A percentile compares a stretch with the other conserved stretches of the same genome.
Conservation (phyloP, 148 eudicot species). For the Agrostemma githago region DNA sequence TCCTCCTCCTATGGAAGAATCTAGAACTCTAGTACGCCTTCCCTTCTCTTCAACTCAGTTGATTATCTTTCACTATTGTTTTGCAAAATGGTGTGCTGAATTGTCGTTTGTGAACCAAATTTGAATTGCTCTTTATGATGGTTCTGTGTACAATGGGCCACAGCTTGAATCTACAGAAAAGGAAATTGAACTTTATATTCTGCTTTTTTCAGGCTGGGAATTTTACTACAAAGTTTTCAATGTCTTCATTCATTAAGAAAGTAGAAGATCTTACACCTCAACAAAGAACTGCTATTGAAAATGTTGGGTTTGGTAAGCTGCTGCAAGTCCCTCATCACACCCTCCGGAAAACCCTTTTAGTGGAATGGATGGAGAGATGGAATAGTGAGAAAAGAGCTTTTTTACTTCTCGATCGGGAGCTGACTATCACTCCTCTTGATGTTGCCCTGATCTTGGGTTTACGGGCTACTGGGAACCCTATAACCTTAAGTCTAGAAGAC, state of each 20-base stretch:
- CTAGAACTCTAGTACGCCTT: constrained; percentile 13
- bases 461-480: constrained; percentile 41
- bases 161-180: background rate
- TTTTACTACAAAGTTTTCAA: constrained; percentile 53
- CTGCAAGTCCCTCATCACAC: constrained; percentile 40
- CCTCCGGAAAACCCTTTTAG: constrained; percentile 43
- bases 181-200: background rate
- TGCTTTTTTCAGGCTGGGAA: constrained; percentile 37
- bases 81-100: background rate
- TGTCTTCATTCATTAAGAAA: constrained; percentile 43
- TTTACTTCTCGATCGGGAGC: constrained; percentile 39
- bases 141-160: background rate
- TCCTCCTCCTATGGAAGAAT: constrained; percentile 13
- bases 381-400: constrained; percentile 41
- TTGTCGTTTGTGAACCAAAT: background rate
- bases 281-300: constrained; percentile 43
- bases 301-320: constrained; percentile 53
- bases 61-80: background rate
- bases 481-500: constrained; percentile 26
- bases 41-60: too few species aligned
- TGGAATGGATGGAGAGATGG: constrained; percentile 65
- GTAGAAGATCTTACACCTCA: constrained; percentile 45
- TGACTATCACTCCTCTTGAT: constrained; percentile 44
- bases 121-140: background rate
- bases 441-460: constrained; percentile 59